Base-by-base conservation (phyloP, 108 stramenopile genomes). In the Fistulifera solaris region DNA sequence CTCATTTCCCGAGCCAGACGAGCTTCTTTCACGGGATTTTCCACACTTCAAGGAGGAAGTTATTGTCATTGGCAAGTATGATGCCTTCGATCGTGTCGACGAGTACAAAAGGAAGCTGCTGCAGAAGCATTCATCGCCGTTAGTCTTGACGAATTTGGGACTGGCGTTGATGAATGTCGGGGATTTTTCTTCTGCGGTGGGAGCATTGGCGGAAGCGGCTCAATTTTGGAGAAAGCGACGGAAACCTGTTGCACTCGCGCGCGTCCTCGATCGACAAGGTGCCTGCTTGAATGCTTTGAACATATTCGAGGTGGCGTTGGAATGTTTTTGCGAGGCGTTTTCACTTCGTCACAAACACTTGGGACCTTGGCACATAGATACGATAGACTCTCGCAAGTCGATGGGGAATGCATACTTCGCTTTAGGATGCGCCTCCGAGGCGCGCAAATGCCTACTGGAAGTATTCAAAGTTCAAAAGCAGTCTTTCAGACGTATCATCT, bases 401-500 rank as follows among this genome's bases (percentile, higher is more conserved):
- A 40, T 81, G 15, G 80, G 72, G 10, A 38, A 63, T 1, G 61
- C 71, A 0, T 42, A 74, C 48, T 48, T 66, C 49, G 60, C 54
- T 8, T 23, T 51, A 18, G 58, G 61, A 5, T 23, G 63, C 11
- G 27, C 61, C 1, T 38, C 38, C 12, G 43, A 59, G 21, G 72
- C 80, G 1, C 15, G 35, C 1, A 1, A 62, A 14, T 66, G 49
- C 1, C 75, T 77, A 42, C 19, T 44, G 14, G 66, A 81, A 58
- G 80, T 81, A 13, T 71, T 49, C 23, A 12, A 24, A 12, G 70
- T 74, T 4, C 64, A 75, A 43, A 40, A 42, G 19, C 57, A 58
- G 6, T 54, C 77, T 49, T 77, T 64, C 58, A 75, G 80, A n/a
- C n/a, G 14, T 7, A 14, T 55, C 80, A 81, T 65, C 72, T 75